Evolutionary conservation across 768 basidiomycete genomes (phyloP).

Genomic region (Pseudohyphozyma bogoriensis): DNA sequence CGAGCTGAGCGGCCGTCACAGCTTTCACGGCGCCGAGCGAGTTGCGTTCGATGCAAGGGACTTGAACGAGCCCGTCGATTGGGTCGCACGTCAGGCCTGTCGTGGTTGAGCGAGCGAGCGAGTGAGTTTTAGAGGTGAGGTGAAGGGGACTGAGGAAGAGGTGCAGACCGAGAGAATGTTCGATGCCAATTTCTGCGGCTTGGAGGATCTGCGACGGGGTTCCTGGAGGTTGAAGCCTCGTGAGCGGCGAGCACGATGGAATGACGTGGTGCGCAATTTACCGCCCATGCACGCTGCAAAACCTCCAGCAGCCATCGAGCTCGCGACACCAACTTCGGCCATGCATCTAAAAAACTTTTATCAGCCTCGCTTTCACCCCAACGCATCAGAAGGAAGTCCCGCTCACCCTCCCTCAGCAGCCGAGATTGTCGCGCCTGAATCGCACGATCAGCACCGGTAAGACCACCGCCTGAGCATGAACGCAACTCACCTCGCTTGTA

Average conservation of each 20-base stretch:
- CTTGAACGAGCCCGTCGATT: constrained; percentile 72
- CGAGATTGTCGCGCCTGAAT: constrained; percentile 91
- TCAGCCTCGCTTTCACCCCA: neutral
- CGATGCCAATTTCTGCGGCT: constrained; percentile 60
- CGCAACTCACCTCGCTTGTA: constrained; percentile 95
- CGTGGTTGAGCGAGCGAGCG: neutral
- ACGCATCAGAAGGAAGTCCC: neutral
- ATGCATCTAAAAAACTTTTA: constrained; percentile 47
- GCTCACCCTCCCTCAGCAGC: constrained; percentile 77
- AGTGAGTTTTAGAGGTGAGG: constrained; percentile 1
- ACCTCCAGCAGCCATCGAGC: constrained; percentile 89
- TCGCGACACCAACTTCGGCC: constrained; percentile 94
- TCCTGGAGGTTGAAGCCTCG: constrained; percentile 49
- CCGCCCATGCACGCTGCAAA: constrained; percentile 90
- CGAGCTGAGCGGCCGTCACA: constrained; percentile 69
- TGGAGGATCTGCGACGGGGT: constrained; percentile 34
- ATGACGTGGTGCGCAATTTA: neutral
- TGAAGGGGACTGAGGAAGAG: constrained; percentile 11
- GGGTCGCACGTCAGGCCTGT: constrained; percentile 77
- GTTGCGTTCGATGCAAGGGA: constrained; percentile 79
- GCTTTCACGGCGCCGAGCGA: constrained; percentile 32
- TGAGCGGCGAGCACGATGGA: neutral
- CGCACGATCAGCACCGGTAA: too few species aligned
- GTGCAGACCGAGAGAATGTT: constrained; percentile 46
- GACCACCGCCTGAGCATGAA: too few species aligned